Evolutionary conservation across 2,329 filamentous ascomycete genomes (phyloP), one percentile per base, ranked within the genome.

Genomic region (Septoria petroselini): DNA sequence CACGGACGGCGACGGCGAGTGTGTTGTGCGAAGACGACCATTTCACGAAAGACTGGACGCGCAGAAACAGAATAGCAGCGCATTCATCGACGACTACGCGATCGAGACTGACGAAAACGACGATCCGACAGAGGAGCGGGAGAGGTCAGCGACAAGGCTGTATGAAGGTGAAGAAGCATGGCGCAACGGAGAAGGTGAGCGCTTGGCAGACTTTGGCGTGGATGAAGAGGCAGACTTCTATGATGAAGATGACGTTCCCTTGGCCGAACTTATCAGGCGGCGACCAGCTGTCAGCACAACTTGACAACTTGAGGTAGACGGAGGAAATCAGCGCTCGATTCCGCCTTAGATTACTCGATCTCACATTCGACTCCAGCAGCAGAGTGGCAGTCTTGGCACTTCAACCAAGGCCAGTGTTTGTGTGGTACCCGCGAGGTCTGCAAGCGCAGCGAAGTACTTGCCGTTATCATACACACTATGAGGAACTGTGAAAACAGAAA

Each of bases 131-230:
- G 63, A 68, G 9, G 57, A 61, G 37, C 50, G 53, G 53, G 47
- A 62, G 61, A 33, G 60, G 34, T 29, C 46, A 8, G 9, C 21
- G 5, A 27, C 5, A 8, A 17, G 31, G 7, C 40, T 19, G n/a
- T 43, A 61, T 33, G 60, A 75, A 57, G 79, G 77, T 4, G 75
- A 80, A 61, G 76, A 77, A 34, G 78, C 73, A 4, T 93, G 87
- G 87, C 81, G 76, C 0, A 91, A 91, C 58, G 76, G 80, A 0
- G 86, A 91, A 44, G 88, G 87, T 1, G 86, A 91, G 63, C 74
- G 81, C 27, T 69, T 93, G 41, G 75, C 79, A 34, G 88, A 93
- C 61, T 93, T 84, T 62, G 88, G 88, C 1, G 86, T 93, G 0
- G 88, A 91, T 59, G 85, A 89, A 61, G 85, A 87, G 11, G 79